Evolutionary conservation across 495 filamentous ascomycete genomes (phyloP).

Genomic region (Penicillium pancosmium): DNA sequence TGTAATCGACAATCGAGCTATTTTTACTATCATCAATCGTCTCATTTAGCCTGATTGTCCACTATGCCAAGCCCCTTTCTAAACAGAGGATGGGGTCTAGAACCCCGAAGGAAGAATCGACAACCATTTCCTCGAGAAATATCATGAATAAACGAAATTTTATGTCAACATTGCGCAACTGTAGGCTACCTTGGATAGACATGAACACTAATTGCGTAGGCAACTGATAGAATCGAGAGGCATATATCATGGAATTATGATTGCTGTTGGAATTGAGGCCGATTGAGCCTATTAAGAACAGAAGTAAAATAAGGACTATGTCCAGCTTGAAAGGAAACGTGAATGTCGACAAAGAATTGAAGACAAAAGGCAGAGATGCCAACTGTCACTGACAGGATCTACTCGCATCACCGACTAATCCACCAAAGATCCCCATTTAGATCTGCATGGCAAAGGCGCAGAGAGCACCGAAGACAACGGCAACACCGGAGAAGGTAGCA

Average conservation of each 20-base stretch:
- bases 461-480: slow-evolving; percentile 27
- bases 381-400: slow-evolving; percentile 1
- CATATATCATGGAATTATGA: slow-evolving; percentile 27
- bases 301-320: slow-evolving; percentile 18
- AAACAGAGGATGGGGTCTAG: too few relatives aligned
- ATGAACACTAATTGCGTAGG: slow-evolving; percentile 6
- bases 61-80: too few relatives aligned
- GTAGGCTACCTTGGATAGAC: not conserved
- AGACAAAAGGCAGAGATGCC: slow-evolving; percentile 1
- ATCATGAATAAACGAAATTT: not conserved
- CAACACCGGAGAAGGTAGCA: slow-evolving; percentile 29
- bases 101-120: too few relatives aligned
- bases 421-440: slow-evolving; percentile 17
- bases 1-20: too few relatives aligned
- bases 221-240: slow-evolving; percentile 3
- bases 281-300: slow-evolving; percentile 14
- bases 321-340: slow-evolving; percentile 12
- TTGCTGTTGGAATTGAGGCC: slow-evolving; percentile 16
- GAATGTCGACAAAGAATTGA: slow-evolving; percentile 10
- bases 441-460: slow-evolving; percentile 27
- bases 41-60: too few relatives aligned
- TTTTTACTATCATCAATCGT: too few relatives aligned
- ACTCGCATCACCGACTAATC: not conserved
- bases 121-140: too few relatives aligned
- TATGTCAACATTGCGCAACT: not conserved